phyloP scores from a whole-genome alignment of 2,329 filamentous ascomycete genomes.

The Hymenoscyphus fructigenus region DNA sequence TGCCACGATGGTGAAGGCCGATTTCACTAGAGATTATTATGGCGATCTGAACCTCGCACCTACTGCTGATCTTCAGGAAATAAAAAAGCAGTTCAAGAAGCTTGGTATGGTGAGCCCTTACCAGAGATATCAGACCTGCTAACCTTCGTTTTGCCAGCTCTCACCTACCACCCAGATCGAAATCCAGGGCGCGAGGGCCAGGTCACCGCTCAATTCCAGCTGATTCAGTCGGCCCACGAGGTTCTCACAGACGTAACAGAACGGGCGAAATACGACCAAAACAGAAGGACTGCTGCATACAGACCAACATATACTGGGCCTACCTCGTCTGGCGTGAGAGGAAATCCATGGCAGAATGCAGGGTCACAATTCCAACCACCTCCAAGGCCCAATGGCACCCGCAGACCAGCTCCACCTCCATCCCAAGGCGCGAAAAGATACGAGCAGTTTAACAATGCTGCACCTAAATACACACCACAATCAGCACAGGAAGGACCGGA shows the following conservation, averaged over 20 bases:
- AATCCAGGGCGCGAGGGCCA: constrained; percentile 68
- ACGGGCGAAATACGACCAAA: constrained; percentile 36
- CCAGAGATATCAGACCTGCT: constrained; percentile 11
- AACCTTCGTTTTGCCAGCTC: constrained; percentile 44
- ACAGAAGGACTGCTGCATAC: constrained; percentile 24
- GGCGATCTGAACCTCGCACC: constrained; percentile 62
- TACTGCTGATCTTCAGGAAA: constrained; percentile 59
- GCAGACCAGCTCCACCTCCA: constrained; percentile 25
- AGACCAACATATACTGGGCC: constrained; percentile 20
- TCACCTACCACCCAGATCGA: constrained; percentile 69
- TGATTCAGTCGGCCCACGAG: constrained; percentile 69
- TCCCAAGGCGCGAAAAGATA: constrained; percentile 36
- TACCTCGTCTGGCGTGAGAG: constrained; percentile 27
- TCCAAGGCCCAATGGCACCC: constrained; percentile 32
- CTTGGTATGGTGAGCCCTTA: constrained; percentile 47
- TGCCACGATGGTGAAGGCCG: constrained; percentile 37
- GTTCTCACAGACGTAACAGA: constrained; percentile 49
- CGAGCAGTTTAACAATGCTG: constrained; percentile 28
- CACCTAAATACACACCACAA: constrained; percentile 31
- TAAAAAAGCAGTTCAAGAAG: constrained; percentile 69
- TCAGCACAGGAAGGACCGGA: constrained; percentile 33
- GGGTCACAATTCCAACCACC: constrained; percentile 34
- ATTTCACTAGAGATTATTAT: constrained; percentile 58
- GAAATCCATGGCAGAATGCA: constrained; percentile 37
- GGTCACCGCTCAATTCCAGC: constrained; percentile 66